Evolutionary conservation across 768 basidiomycete species (phyloP).

Genomic region (Mycena sanguinolenta): DNA sequence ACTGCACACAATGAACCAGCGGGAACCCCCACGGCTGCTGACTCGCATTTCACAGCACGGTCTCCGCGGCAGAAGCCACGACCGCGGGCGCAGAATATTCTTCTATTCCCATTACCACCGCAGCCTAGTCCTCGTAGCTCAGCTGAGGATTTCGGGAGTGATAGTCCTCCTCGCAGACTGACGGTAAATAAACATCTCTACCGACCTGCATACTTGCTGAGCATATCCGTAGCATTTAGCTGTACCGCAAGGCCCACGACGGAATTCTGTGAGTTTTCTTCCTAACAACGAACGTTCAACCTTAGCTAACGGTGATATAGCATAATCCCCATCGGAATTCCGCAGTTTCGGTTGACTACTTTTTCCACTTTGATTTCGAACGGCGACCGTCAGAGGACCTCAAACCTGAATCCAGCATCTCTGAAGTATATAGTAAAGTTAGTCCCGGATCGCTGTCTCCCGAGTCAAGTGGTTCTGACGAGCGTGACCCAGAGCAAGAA

Average conservation of each 20-base stretch:
- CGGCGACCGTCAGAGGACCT: constrained; percentile 20
- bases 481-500: constrained; percentile 21
- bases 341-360: constrained; percentile 12
- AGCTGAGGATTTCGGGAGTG: not conserved
- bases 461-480: not conserved
- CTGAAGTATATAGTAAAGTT: constrained; percentile 27
- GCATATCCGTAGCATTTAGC: not conserved
- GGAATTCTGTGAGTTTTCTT: constrained; percentile 1
- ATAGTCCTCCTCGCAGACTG: constrained; percentile 19
- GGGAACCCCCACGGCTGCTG: not conserved
- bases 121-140: constrained; percentile 24
- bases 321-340: not conserved
- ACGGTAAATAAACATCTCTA: constrained; percentile 14
- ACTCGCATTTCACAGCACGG: not conserved
- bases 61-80: not conserved
- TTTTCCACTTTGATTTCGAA: constrained; percentile 36
- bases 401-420: constrained; percentile 21
- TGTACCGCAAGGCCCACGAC: constrained; percentile 20
- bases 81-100: constrained; percentile 20
- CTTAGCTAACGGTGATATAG: not conserved
- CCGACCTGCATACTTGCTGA: not conserved
- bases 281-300: not conserved
- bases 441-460: not conserved
- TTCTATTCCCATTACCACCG: constrained; percentile 29
- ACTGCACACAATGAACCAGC: constrained; percentile 4